Base-by-base conservation (phyloP, 371 early-diverging fungal genomes). In the Mucor saturninus region DNA sequence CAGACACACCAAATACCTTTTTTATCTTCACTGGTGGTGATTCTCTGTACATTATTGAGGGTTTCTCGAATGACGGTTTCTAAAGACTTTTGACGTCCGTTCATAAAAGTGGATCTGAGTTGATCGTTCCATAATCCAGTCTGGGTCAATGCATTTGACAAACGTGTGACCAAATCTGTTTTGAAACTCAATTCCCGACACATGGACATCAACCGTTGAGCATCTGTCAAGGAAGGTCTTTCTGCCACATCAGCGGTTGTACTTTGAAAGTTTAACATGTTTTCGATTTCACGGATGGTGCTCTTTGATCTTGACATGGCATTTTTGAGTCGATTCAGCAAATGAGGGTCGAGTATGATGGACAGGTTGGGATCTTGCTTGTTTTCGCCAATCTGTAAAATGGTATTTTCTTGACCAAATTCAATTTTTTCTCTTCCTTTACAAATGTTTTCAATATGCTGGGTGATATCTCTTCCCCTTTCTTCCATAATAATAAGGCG, bases 1-100 rank as follows among this genome's bases (percentile, higher is more conserved):
- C 86, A 91, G 13, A 91, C 60, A 54, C 92, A 91, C 51, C 81
- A 88, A 1, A 67, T 54, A 1, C 68, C 73, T 1, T 52, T 21
- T n/a, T 37, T 59, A 2, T 40, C 51, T 21, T 58, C 49, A 10
- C 54, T 58, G 9, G 48, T 7, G 1, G 54, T 56, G 31, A 69
- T 58, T 5, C 49, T 26, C 31, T 58, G 50, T 26, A 69, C 50
- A 14, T 65, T 64, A 13, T n/a, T 38, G 3, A 65, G 14, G 11
- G 61, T 65, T 21, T 69, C 65, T 38, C 50, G 32, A 5, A 69
- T 26, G 4, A 59, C 54, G 3, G 48, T 31, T 7, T 65, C 65
- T 4, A 65, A 13, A 13, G 57, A 46, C 35, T 61, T 69, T 54
- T 65, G 65, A 29, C 59, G 39, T 26, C 65, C 70, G 5, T 58